These are phyloP conservation scores for Helianthus annuus DNA, from an alignment of 129 eudicot species.

Conservation along the genomic window DNA sequence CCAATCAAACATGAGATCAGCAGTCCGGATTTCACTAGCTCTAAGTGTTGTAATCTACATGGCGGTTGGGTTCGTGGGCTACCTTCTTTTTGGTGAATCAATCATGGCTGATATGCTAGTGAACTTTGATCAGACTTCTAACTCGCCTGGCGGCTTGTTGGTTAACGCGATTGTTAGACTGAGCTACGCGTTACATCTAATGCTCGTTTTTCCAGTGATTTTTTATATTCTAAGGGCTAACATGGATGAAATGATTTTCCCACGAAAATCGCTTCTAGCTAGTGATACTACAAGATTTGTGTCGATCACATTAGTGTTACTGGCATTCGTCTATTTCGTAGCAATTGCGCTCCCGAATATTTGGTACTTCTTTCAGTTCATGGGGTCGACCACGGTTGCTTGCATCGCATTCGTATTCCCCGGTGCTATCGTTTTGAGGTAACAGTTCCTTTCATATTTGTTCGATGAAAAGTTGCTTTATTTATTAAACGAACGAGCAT, in stretches of 20 bases:
- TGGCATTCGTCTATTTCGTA: conserved; percentile 47
- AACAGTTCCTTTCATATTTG: neutral
- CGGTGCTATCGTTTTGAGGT: conserved; percentile 77
- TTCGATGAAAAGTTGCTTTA: too few species aligned
- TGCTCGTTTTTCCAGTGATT: conserved; percentile 83
- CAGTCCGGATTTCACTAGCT: conserved; percentile 61
- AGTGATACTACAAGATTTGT: conserved; percentile 56
- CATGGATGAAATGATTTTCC: conserved; percentile 73
- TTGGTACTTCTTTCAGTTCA: conserved; percentile 90
- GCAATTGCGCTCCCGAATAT: conserved; percentile 77
- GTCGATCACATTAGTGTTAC: conserved; percentile 47
- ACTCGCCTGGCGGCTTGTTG: conserved; percentile 39
- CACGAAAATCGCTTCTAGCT: conserved; percentile 46
- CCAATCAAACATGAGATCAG: conserved; percentile 60
- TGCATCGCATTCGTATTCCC: conserved; percentile 84
- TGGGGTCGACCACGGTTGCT: conserved; percentile 81
- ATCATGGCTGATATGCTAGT: conserved; percentile 82
- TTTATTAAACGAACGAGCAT: too few species aligned
- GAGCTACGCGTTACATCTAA: conserved; percentile 85
- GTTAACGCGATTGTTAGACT: conserved; percentile 66
- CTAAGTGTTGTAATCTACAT: conserved; percentile 67
- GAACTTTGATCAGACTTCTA: conserved; percentile 73
- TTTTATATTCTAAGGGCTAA: conserved; percentile 70
- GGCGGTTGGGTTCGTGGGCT: conserved; percentile 78
- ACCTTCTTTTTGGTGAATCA: conserved; percentile 89